phyloP scores from a whole-genome alignment of 2,329 filamentous ascomycete genomes.

The Fusarium scirpi region DNA sequence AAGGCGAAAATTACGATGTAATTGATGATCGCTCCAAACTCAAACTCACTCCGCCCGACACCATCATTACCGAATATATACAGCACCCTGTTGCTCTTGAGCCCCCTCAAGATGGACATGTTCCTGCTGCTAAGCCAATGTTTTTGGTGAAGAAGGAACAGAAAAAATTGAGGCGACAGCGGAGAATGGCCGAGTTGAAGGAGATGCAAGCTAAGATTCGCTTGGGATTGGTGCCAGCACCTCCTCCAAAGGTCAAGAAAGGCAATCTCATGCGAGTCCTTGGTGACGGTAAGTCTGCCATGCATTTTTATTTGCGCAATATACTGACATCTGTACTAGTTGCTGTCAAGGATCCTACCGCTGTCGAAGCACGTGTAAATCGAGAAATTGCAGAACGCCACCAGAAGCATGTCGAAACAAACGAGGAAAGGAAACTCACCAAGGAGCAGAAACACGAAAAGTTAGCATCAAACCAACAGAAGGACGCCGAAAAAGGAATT shows the following conservation, averaged over 20 bases:
- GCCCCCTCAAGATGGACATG: conserved; percentile 88
- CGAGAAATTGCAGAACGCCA: conserved; percentile 90
- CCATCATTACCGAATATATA: conserved; percentile 89
- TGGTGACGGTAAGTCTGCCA: conserved; percentile 73
- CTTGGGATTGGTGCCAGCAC: conserved; percentile 87
- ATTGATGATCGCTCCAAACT: conserved; percentile 74
- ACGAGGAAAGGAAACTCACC: conserved; percentile 87
- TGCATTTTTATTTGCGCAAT: not conserved
- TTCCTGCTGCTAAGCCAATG: conserved; percentile 86
- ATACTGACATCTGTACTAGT: conserved; percentile 48
- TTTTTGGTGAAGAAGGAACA: conserved; percentile 92
- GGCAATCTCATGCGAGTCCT: conserved; percentile 97
- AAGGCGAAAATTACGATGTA: conserved; percentile 78
- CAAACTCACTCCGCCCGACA: conserved; percentile 82
- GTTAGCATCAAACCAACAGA: conserved; percentile 82
- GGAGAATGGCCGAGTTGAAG: conserved; percentile 91
- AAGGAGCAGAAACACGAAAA: conserved; percentile 91
- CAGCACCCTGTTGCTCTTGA: conserved; percentile 93
- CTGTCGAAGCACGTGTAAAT: conserved; percentile 94
- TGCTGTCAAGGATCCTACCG: conserved; percentile 93
- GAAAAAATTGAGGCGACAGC: conserved; percentile 88
- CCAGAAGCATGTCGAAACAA: conserved; percentile 79
- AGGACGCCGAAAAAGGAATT: conserved; percentile 88
- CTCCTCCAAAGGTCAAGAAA: conserved; percentile 96
- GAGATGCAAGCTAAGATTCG: conserved; percentile 97